Conservation (phyloP, 495 filamentous ascomycete genomes). For the Podospora australis region DNA sequence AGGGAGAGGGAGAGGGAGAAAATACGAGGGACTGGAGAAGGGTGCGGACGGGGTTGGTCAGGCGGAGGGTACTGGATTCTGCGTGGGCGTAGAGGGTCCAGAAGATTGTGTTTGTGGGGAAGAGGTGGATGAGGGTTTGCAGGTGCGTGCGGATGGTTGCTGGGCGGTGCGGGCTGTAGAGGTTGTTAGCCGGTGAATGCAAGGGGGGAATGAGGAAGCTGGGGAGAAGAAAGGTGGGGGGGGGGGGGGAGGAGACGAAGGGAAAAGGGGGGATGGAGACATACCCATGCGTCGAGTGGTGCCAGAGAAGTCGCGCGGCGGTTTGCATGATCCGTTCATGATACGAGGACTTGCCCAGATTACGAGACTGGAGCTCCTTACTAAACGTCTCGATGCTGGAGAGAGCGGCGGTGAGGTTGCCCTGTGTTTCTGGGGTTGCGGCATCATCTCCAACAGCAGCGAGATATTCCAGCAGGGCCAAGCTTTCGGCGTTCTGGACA, state of each 20-base stretch:
- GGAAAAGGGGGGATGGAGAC: conserved; percentile 2
- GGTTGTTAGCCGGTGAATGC: conserved; percentile 5
- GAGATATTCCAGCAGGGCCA: conserved; percentile 61
- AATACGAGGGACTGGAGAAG: conserved; percentile 37
- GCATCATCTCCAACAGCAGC: conserved; percentile 28
- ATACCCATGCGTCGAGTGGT: conserved; percentile 53
- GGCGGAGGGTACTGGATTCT: conserved; percentile 52
- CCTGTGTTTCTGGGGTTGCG: conserved; percentile 35
- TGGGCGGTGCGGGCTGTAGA: conserved; percentile 53
- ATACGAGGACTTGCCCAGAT: conserved; percentile 40
- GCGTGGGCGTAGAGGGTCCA: conserved; percentile 65
- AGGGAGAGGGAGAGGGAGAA: too few relatives aligned
- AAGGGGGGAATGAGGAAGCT: conserved; percentile 18
- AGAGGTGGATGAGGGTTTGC: conserved; percentile 49
- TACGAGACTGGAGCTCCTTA: conserved; percentile 40
- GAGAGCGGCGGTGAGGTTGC: conserved; percentile 46
- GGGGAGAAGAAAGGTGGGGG: too few relatives aligned
- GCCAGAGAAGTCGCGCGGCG: conserved; percentile 59
- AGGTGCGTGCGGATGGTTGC: conserved; percentile 55
- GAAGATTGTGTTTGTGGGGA: conserved; percentile 75
- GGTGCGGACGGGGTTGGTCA: conserved; percentile 66
- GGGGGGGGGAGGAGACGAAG: conserved; percentile 1
- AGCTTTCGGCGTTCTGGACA: conserved; percentile 50
- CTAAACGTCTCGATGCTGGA: conserved; percentile 31
- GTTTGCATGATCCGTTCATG: conserved; percentile 61